Conservation (phyloP, 192 early-diverging fungal species). For the Dispira simplex region DNA sequence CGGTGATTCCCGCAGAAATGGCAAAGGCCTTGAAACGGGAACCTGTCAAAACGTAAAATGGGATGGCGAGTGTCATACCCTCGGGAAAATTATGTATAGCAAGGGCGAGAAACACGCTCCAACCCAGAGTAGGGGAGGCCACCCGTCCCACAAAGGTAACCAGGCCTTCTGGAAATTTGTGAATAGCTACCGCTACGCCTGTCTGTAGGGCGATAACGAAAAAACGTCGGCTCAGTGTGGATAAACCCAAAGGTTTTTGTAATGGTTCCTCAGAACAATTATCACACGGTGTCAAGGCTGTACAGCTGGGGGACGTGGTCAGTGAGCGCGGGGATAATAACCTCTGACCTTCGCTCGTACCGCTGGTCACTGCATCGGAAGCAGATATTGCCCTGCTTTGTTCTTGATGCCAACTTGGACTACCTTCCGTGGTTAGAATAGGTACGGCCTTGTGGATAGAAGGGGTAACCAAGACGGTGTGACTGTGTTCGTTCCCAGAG, state of each 20-base stretch:
- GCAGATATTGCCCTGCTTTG: no score
- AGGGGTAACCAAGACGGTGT: not conserved
- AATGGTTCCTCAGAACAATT: not conserved
- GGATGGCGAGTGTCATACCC: slow-evolving; percentile 27
- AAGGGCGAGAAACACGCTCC: slow-evolving; percentile 22
- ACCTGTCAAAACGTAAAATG: slow-evolving; percentile 22
- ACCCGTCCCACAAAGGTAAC: slow-evolving; percentile 22
- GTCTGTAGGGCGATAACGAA: slow-evolving; percentile 25
- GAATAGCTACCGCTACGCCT: slow-evolving; percentile 25
- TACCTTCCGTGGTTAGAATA: not conserved
- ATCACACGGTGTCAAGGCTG: not conserved
- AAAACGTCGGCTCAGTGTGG: slow-evolving; percentile 15
- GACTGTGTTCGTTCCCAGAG: not conserved
- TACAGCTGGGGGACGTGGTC: not conserved
- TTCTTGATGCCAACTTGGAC: no score
- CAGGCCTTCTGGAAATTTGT: slow-evolving; percentile 31
- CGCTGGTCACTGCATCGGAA: no score
- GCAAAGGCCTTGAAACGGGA: slow-evolving; percentile 18
- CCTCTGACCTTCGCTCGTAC: not conserved
- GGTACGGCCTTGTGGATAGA: not conserved
- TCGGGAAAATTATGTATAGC: slow-evolving; percentile 31
- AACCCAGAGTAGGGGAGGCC: slow-evolving; percentile 22
- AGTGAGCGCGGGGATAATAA: not conserved
- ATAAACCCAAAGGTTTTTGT: not conserved
- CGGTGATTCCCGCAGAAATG: not conserved